phyloP scores from a whole-genome alignment of 495 filamentous ascomycete species.

The Penicillium ochrochloron region DNA sequence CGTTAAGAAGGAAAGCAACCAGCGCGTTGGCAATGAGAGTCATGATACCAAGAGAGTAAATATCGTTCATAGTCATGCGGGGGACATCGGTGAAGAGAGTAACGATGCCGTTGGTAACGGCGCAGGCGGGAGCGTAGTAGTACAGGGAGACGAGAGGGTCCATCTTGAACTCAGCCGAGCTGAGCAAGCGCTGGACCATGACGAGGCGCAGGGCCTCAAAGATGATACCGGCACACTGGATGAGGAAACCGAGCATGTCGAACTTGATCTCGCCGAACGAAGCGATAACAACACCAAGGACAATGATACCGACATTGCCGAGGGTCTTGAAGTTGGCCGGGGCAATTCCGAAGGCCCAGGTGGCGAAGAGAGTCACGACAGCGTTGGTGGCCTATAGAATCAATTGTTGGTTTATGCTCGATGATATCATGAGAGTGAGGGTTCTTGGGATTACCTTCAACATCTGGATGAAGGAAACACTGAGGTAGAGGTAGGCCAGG shows the following conservation, averaged over 20 bases:
- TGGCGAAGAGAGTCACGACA: constrained; percentile 80
- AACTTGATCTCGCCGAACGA: constrained; percentile 90
- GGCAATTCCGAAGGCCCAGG: constrained; percentile 76
- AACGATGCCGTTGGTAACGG: constrained; percentile 76
- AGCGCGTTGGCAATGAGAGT: constrained; percentile 77
- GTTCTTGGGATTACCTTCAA: constrained; percentile 65
- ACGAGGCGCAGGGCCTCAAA: constrained; percentile 87
- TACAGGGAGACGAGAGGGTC: constrained; percentile 90
- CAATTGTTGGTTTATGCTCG: constrained; percentile 8
- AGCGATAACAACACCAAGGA: constrained; percentile 82
- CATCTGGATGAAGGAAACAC: constrained; percentile 94
- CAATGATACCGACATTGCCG: constrained; percentile 81
- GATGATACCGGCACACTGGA: constrained; percentile 75
- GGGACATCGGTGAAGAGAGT: constrained; percentile 76
- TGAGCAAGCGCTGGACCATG: constrained; percentile 84
- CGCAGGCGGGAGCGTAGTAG: constrained; percentile 90
- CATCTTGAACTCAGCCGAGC: constrained; percentile 91
- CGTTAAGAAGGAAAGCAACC: constrained; percentile 82
- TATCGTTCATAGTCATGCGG: constrained; percentile 66
- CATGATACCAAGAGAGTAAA: constrained; percentile 71
- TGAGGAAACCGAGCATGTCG: constrained; percentile 77
- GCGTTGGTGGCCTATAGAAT: constrained; percentile 74
- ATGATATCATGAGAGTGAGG: not conserved
- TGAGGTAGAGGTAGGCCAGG: constrained; percentile 85
- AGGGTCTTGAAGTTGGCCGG: constrained; percentile 73